Base-by-base conservation (phyloP, 2,329 filamentous ascomycete species). In the Paraconiothyrium brasiliense region DNA sequence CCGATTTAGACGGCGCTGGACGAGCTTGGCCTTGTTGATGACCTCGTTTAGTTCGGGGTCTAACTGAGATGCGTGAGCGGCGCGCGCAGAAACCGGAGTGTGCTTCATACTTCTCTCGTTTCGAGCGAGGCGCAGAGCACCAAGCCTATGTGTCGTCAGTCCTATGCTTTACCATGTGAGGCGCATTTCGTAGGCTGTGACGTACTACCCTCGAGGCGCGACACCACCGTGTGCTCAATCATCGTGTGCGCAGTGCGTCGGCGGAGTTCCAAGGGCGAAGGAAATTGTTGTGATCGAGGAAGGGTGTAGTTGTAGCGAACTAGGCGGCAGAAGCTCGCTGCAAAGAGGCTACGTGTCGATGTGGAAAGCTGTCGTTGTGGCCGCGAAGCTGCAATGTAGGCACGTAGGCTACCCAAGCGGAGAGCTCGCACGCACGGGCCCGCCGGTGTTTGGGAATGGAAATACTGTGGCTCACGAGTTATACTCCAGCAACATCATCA, bases 101-200 rank as follows among this genome's bases (percentile, higher is more conserved):
- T 37, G 54, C 41, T 27, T 48, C 55, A 43, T 75, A 90, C 89
- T 82, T 92, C 88, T 75, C 93, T 91, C 78, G 97, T 93, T 80
- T 98, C 95, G 72, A 97, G 92, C 2, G 94, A 97, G 62, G 94
- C 94, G 76, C 93, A 94, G 70, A 99, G 88, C 86, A 97, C 94
- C 68, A 98, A 88, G 86, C 94, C 94, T 97, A 58, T 34, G 4
- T 8, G 35, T 13, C 58, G 65, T 77, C 60, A 78, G 72, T 58
- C 32, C 57, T 24, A 14, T 47, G n/a, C 10, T 54, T 37, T 30
- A 30, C 27, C n/a, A 9, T 47, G 41, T 5, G 20, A 11, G 22
- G 22, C 49, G 61, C 59, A 56, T 52, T 63, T 41, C 44, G 37
- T 37, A 52, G 48, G 54, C 54, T 41, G 47, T 41, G 57, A 59